These are phyloP conservation scores for Iris pallida DNA, from an alignment of 116 monocot genomes.

Conservation along the genomic window DNA sequence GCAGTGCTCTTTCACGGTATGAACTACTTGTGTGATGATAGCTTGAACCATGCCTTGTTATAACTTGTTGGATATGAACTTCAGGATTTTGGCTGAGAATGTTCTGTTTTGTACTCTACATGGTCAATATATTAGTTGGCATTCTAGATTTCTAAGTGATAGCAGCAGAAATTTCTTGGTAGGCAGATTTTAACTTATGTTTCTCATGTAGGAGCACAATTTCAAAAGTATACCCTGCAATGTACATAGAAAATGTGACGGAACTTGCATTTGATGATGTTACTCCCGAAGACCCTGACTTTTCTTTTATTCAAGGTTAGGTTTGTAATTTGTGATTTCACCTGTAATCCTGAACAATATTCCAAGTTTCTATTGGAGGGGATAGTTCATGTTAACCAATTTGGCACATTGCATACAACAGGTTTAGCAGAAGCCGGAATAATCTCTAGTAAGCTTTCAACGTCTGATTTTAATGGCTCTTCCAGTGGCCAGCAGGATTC, in stretches of 20 bases:
- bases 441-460: slow-evolving; percentile 81
- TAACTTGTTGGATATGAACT: too few relatives aligned
- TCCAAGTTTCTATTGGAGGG: not conserved
- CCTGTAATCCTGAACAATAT: not conserved
- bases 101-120: too few relatives aligned
- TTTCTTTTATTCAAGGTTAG: slow-evolving; percentile 76
- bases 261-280: slow-evolving; percentile 98
- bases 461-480: slow-evolving; percentile 30
- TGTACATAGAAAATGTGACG: slow-evolving; percentile 92
- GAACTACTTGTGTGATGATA: not conserved
- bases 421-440: slow-evolving; percentile 99
- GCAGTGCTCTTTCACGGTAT: slow-evolving; percentile 78
- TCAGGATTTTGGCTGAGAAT: too few relatives aligned
- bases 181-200: not conserved
- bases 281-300: slow-evolving; percentile 88
- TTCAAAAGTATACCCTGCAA: slow-evolving; percentile 95
- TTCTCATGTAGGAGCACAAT: slow-evolving; percentile 49
- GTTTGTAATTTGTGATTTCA: slow-evolving; percentile 3
- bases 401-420: slow-evolving; percentile 19
- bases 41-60: slow-evolving; percentile 2
- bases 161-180: too few relatives aligned
- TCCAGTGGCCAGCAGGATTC: slow-evolving; percentile 17
- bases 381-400: slow-evolving; percentile 1
- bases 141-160: too few relatives aligned
- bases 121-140: too few relatives aligned